Conservation (phyloP, 495 filamentous ascomycete genomes). For the Mycothermus thermophilus region DNA sequence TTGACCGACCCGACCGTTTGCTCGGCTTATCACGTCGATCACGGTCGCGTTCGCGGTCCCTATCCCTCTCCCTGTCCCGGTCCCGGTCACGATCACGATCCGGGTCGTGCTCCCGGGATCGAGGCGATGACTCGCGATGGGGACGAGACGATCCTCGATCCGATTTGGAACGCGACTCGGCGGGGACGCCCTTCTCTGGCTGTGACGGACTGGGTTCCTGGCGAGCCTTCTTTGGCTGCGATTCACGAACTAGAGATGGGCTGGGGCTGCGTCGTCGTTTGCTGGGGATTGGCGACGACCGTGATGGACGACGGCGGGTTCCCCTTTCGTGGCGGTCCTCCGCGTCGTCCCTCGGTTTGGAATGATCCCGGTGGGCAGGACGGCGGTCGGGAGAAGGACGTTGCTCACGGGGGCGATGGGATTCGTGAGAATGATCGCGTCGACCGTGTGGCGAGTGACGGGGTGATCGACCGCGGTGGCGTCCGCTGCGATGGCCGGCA, state of each 20-base stretch:
- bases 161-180: too few relatives aligned
- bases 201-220: conserved; percentile 19
- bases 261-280: conserved; percentile 29
- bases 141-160: conserved; percentile 13
- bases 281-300: conserved; percentile 19
- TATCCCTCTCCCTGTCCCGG: too few relatives aligned
- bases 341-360: conserved; percentile 15
- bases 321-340: not conserved
- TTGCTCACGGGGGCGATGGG: conserved; percentile 20
- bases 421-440: conserved; percentile 22
- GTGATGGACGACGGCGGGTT: conserved; percentile 12
- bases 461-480: conserved; percentile 13
- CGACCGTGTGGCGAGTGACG: conserved; percentile 14
- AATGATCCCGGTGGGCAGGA: conserved; percentile 3
- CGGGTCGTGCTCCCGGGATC: too few relatives aligned
- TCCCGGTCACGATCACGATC: too few relatives aligned
- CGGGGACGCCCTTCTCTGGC: conserved; percentile 14
- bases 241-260: conserved; percentile 13
- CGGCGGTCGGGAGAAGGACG: conserved; percentile 17
- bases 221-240: conserved; percentile 25
- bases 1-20: conserved; percentile 18
- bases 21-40: conserved; percentile 12
- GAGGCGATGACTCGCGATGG: conserved; percentile 22
- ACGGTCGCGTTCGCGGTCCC: too few relatives aligned
- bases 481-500: conserved; percentile 16